These are phyloP conservation scores for Bigelowiella natans DNA, from an alignment of 78 protist species.

Conservation along the genomic window DNA sequence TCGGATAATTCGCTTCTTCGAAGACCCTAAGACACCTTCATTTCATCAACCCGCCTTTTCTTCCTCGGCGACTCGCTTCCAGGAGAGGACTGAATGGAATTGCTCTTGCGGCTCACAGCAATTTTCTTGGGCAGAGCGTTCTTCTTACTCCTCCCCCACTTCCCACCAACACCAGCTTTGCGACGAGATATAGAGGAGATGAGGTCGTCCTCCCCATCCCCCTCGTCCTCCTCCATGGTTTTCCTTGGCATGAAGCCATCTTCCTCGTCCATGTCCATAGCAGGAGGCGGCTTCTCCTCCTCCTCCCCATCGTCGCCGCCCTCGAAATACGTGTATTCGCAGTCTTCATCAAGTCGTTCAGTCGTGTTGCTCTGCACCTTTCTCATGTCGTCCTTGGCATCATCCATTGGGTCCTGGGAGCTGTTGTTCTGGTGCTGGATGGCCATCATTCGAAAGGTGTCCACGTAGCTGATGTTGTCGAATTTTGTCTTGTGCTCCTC, in stretches of 20 bases:
- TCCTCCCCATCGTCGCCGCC: neutral
- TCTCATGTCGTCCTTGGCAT: neutral
- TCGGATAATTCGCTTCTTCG: too few species aligned
- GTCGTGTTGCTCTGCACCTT: neutral
- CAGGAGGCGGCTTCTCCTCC: neutral
- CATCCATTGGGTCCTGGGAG: neutral
- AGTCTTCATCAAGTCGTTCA: neutral
- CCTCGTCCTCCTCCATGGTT: neutral
- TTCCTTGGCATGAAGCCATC: neutral
- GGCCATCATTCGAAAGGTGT: neutral
- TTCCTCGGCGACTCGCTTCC: neutral
- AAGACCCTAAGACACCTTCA: too few species aligned
- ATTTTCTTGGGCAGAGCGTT: neutral
- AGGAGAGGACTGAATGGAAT: neutral
- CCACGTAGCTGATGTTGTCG: neutral
- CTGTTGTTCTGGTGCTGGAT: neutral
- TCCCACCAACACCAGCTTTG: too few species aligned
- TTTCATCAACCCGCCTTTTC: neutral
- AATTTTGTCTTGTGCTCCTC: neutral
- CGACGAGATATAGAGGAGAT: neutral
- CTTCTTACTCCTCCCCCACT: neutral
- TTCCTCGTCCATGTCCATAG: neutral
- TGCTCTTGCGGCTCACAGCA: neutral
- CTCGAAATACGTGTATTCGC: neutral
- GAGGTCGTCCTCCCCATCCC: neutral